Evolutionary conservation across 2,329 filamentous ascomycete species (phyloP).

Genomic region (Penicillium oxalicum): DNA sequence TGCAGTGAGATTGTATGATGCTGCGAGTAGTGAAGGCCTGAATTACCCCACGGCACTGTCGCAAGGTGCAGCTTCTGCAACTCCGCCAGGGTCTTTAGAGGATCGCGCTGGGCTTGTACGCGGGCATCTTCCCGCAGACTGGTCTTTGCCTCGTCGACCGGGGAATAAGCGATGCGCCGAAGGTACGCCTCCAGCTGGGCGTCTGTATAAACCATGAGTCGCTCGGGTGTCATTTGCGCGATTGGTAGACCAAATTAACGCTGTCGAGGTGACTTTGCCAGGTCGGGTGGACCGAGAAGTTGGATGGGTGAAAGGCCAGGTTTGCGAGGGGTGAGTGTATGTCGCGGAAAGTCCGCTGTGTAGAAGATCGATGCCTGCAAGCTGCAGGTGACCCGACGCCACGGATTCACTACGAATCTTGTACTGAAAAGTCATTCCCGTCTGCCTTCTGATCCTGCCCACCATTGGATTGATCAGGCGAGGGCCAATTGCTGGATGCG

Average conservation of each 20-base stretch:
- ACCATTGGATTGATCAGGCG: not conserved
- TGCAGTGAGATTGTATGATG: constrained; percentile 46
- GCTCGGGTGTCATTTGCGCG: constrained; percentile 7
- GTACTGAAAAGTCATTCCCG: no score
- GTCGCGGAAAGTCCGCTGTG: no score
- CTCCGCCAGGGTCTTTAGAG: constrained; percentile 26
- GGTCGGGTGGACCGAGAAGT: no score
- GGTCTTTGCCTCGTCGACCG: constrained; percentile 4
- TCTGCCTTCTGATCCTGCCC: no score
- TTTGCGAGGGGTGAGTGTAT: no score
- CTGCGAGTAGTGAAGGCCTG: constrained; percentile 51
- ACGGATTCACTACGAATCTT: no score
- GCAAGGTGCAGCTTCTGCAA: constrained; percentile 43
- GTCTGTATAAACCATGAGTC: constrained; percentile 27
- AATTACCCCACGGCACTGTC: constrained; percentile 52
- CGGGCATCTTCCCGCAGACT: constrained; percentile 24
- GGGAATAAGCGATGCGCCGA: constrained; percentile 25
- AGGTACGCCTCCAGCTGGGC: constrained; percentile 36
- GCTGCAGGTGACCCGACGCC: no score
- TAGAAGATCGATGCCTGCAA: no score
- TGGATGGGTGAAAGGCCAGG: no score
- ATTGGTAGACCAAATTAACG: not conserved
- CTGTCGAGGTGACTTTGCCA: not conserved
- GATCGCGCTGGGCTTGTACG: constrained; percentile 23
- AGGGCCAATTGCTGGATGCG: not conserved